Evolutionary conservation across 768 basidiomycete genomes (phyloP).

Genomic region (Lepiota brunneoincarnata): DNA sequence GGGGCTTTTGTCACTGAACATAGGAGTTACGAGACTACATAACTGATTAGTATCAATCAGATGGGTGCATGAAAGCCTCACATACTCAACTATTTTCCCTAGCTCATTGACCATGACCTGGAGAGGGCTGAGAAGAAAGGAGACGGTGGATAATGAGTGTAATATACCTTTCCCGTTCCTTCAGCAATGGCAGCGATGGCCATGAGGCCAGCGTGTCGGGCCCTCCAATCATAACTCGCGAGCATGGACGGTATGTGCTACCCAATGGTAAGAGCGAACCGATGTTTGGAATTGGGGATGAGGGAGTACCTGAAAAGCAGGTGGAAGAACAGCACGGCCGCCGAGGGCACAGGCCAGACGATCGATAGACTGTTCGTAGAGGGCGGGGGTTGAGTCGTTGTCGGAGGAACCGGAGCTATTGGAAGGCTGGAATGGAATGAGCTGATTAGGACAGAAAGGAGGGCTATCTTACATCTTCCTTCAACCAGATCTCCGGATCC

Average conservation of each 20-base stretch:
- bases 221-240: conserved; percentile 78
- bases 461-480: conserved; percentile 62
- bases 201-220: conserved; percentile 83
- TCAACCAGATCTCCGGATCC: conserved; percentile 57
- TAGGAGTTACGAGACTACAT: conserved; percentile 66
- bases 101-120: conserved; percentile 81
- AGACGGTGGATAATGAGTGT: background rate
- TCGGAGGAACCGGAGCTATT: conserved; percentile 56
- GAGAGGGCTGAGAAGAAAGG: background rate
- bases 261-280: background rate
- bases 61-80: conserved; percentile 4
- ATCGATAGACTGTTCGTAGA: conserved; percentile 84
- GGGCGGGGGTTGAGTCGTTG: conserved; percentile 62
- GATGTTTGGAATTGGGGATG: background rate
- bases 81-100: conserved; percentile 79
- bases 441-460: background rate
- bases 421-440: conserved; percentile 46
- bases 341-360: conserved; percentile 78
- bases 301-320: conserved; percentile 62
- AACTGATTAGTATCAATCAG: background rate
- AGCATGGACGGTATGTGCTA: conserved; percentile 81
- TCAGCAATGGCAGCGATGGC: conserved; percentile 85
- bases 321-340: conserved; percentile 70
- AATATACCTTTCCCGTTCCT: conserved; percentile 66
- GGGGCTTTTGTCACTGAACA: conserved; percentile 79